Percentiles rank a stretch among this genome's conserved stretches.
These are phyloP conservation scores for Stromatinia cepivora DNA, from an alignment of 2,329 filamentous ascomycete genomes.

Conservation along the genomic window DNA sequence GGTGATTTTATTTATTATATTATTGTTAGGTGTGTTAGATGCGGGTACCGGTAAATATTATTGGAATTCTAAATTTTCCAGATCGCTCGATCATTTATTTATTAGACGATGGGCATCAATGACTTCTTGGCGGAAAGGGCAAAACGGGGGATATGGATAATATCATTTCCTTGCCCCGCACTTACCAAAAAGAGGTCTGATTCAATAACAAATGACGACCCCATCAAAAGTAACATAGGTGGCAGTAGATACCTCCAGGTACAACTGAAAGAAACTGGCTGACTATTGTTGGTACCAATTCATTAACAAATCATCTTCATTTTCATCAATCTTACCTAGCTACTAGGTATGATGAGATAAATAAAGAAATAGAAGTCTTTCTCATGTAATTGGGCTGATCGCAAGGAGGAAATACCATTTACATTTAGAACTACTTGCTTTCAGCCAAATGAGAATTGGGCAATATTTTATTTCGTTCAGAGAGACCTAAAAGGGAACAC, in stretches of 20 bases:
- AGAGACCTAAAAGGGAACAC: neutral
- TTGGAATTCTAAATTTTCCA: neutral
- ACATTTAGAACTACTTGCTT: neutral
- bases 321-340: no score
- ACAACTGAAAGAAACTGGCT: neutral
- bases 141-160: constrained; percentile 27
- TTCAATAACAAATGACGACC: neutral
- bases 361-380: neutral
- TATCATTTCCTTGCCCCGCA: constrained; percentile 22
- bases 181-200: neutral
- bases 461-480: neutral
- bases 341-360: neutral
- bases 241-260: neutral
- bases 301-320: neutral
- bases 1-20: neutral
- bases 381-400: neutral
- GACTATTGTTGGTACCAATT: neutral
- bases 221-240: neutral
- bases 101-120: constrained; percentile 12
- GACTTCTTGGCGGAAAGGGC: constrained; percentile 11
- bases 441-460: neutral
- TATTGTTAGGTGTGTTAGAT: neutral
- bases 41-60: neutral
- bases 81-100: constrained; percentile 12
- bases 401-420: neutral